Evolutionary conservation across 2,329 filamentous ascomycete genomes (phyloP).

Genomic region (Cytospora piceicola): DNA sequence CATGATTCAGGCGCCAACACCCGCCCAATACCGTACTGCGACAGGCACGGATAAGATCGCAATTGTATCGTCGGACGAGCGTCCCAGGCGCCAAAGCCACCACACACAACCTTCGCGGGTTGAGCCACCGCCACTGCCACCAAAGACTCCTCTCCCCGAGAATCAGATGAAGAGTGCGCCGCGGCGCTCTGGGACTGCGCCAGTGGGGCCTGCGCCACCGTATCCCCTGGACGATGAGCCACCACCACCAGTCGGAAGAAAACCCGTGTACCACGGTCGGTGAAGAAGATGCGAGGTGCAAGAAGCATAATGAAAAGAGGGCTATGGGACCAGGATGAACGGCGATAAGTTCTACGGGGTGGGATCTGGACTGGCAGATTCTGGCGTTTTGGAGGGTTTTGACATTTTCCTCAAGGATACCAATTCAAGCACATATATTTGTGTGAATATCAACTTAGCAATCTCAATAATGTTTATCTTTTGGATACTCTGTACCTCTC

Average conservation of each 20-base stretch:
- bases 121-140: conserved; percentile 72
- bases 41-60: conserved; percentile 70
- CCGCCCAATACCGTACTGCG: conserved; percentile 60
- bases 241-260: conserved; percentile 80
- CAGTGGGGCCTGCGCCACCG: conserved; percentile 54
- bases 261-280: conserved; percentile 71
- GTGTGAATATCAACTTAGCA: conserved; percentile 10
- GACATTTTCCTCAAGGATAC: conserved; percentile 27
- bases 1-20: conserved; percentile 60
- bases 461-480: conserved; percentile 3
- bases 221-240: conserved; percentile 82
- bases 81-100: conserved; percentile 48
- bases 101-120: conserved; percentile 44
- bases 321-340: neutral
- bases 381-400: conserved; percentile 3
- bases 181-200: conserved; percentile 29
- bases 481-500: neutral
- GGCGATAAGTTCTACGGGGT: neutral
- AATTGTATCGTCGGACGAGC: conserved; percentile 63
- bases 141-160: conserved; percentile 74
- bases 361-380: conserved; percentile 3
- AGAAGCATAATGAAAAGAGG: neutral
- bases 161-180: conserved; percentile 43
- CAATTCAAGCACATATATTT: conserved; percentile 28
- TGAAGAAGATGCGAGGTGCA: conserved; percentile 36